Percentiles rank a stretch among this genome's conserved stretches.
These are phyloP conservation scores for Solanum hybrid DNA, from an alignment of 305 asterid genomes.

Conservation along the genomic window DNA sequence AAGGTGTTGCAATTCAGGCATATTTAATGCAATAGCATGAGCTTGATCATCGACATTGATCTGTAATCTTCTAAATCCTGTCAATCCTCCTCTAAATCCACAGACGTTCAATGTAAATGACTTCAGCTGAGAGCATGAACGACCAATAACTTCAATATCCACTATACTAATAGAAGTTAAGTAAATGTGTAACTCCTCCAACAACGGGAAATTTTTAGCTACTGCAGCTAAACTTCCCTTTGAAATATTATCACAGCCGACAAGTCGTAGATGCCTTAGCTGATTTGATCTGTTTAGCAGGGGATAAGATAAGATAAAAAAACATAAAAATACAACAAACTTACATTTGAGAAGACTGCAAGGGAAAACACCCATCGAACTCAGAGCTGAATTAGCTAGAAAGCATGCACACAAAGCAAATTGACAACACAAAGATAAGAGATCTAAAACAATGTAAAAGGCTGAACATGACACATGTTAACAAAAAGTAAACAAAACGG, in stretches of 20 bases:
- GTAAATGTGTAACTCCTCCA: constrained; percentile 46
- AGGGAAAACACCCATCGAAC: background rate
- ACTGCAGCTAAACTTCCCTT: constrained; percentile 22
- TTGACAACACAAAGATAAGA: background rate
- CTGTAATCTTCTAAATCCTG: background rate
- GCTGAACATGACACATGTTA: background rate
- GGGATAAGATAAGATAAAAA: background rate
- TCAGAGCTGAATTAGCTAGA: background rate
- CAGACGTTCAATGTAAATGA: constrained; percentile 19
- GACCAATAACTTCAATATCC: constrained; percentile 33
- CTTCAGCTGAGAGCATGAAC: constrained; percentile 30
- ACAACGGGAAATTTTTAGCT: constrained; percentile 21
- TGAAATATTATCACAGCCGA: constrained; percentile 9
- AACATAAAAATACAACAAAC: background rate
- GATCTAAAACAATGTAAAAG: background rate
- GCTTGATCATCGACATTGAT: background rate
- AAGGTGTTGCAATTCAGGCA: constrained; percentile 7
- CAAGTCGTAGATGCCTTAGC: constrained; percentile 36
- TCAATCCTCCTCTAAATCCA: background rate
- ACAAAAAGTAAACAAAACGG: background rate
- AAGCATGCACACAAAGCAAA: background rate
- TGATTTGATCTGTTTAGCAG: constrained; percentile 19
- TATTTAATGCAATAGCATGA: constrained; percentile 7
- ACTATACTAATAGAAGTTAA: constrained; percentile 10
- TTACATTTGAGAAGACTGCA: background rate